Percentiles rank a stretch among this genome's conserved stretches.
phyloP scores from a whole-genome alignment of 257 asterid genomes.

The Ehretia macrophylla region DNA sequence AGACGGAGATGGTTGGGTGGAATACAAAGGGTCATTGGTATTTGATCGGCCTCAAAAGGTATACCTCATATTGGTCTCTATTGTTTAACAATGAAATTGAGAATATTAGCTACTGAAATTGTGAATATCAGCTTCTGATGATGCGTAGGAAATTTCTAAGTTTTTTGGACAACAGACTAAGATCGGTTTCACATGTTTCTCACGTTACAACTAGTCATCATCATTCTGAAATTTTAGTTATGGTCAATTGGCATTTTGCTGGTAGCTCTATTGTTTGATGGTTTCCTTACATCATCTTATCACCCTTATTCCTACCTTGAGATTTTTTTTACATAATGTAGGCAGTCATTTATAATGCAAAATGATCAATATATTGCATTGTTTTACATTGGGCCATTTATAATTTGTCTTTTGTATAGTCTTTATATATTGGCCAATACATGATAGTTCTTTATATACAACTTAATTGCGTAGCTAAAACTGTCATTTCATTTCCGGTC shows the following conservation, averaged over 20 bases:
- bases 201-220: no score
- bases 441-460: neutral
- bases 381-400: neutral
- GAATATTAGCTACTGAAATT: neutral
- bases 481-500: no score
- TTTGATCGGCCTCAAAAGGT: slow-evolving; percentile 80
- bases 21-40: slow-evolving; percentile 80
- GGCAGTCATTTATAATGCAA: neutral
- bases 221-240: no score
- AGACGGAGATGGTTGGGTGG: slow-evolving; percentile 99
- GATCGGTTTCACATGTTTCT: no score
- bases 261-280: no score
- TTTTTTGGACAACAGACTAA: no score
- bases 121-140: neutral
- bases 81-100: neutral
- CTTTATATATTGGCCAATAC: neutral
- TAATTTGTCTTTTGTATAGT: neutral
- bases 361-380: neutral
- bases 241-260: no score
- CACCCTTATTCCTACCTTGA: neutral
- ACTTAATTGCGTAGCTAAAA: neutral
- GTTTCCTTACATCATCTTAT: no score
- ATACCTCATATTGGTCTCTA: neutral
- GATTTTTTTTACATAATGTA: neutral
- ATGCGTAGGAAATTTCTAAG: no score